phyloP scores from a whole-genome alignment of 345 rosid genomes.

The Ceriops tagal region DNA sequence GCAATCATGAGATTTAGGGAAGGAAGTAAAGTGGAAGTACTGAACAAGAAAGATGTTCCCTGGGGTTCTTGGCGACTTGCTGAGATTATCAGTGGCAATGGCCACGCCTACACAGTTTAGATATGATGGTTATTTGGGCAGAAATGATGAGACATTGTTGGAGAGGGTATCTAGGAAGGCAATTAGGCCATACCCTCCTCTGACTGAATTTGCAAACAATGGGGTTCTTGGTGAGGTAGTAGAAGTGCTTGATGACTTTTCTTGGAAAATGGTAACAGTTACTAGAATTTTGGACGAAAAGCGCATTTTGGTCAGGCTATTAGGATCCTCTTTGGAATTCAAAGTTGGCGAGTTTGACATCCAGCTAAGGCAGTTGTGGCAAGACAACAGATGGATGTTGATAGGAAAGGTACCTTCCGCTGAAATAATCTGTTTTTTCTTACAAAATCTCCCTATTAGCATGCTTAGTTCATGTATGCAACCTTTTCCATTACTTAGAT shows the following conservation, averaged over 20 bases:
- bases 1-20: conserved; percentile 55
- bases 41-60: conserved; percentile 50
- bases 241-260: conserved; percentile 55
- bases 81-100: conserved; percentile 63
- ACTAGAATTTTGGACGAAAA: conserved; percentile 41
- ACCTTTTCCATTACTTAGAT: not conserved
- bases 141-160: conserved; percentile 12
- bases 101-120: conserved; percentile 57
- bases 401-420: conserved; percentile 34
- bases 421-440: not conserved
- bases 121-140: conserved; percentile 31
- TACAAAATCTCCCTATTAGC: not conserved
- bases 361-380: conserved; percentile 69
- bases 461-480: not conserved
- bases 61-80: conserved; percentile 71
- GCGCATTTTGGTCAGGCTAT: conserved; percentile 48
- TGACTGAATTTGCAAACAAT: conserved; percentile 25
- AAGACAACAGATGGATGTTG: conserved; percentile 55
- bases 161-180: conserved; percentile 52
- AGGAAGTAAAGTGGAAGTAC: conserved; percentile 67
- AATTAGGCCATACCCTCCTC: conserved; percentile 63
- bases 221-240: conserved; percentile 70
- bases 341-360: conserved; percentile 41
- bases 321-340: conserved; percentile 60
- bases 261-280: conserved; percentile 80